Percentiles rank a stretch among this genome's conserved stretches.
These are phyloP conservation scores for Phytophthora parvispora DNA, from an alignment of 352 stramenopile genomes.

Conservation along the genomic window DNA sequence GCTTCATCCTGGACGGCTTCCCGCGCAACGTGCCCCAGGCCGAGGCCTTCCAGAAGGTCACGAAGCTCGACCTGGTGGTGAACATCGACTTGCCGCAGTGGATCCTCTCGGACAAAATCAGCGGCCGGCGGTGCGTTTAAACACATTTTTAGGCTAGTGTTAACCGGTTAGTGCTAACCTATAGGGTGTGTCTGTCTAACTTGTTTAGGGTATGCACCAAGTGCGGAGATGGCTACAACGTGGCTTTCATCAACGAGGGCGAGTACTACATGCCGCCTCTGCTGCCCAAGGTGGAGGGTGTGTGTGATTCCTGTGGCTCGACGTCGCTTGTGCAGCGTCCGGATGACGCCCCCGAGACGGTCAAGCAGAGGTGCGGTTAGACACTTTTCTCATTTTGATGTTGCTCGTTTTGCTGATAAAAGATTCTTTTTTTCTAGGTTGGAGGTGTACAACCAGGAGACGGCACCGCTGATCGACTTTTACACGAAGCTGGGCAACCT, in stretches of 20 bases:
- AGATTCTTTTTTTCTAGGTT: constrained; percentile 44
- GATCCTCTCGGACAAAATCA: constrained; percentile 93
- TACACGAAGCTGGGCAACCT: constrained; percentile 86
- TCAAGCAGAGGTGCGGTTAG: constrained; percentile 65
- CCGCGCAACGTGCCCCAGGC: constrained; percentile 92
- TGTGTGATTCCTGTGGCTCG: constrained; percentile 86
- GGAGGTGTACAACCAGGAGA: constrained; percentile 92
- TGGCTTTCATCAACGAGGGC: constrained; percentile 87
- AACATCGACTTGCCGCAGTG: constrained; percentile 92
- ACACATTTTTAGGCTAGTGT: no score
- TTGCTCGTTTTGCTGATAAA: neutral
- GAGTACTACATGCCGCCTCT: constrained; percentile 93
- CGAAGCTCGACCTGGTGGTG: constrained; percentile 83
- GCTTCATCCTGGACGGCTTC: constrained; percentile 93
- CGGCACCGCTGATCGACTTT: constrained; percentile 87
- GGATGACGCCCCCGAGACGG: constrained; percentile 86
- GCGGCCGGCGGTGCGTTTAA: constrained; percentile 71
- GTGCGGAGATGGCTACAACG: constrained; percentile 91
- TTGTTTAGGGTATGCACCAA: constrained; percentile 75
- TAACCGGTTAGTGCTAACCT: neutral
- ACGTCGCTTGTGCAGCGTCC: constrained; percentile 80
- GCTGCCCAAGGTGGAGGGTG: constrained; percentile 84
- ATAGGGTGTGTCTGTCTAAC: neutral
- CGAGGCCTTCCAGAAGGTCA: constrained; percentile 83
- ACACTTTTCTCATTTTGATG: neutral